A percentile compares a stretch with the other conserved stretches of the same genome.
phyloP scores from a whole-genome alignment of 129 eudicot genomes.

The Flaveria linearis region DNA sequence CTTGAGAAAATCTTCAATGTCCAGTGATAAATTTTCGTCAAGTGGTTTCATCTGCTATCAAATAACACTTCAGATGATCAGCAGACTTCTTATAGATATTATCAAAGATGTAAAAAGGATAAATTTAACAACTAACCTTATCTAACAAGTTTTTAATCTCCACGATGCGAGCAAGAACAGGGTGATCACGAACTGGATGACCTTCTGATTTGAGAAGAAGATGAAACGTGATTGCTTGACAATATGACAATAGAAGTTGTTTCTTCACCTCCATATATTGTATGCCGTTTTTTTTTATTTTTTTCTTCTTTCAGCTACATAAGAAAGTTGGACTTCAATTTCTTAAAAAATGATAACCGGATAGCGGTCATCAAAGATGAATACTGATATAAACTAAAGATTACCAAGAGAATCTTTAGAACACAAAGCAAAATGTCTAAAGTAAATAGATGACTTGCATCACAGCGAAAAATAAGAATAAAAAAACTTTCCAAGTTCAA shows the following conservation, averaged over 20 bases:
- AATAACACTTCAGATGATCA: conserved; percentile 8
- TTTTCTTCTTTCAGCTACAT: conserved; percentile 56
- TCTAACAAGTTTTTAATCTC: conserved; percentile 78
- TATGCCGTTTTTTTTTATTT: conserved; percentile 51
- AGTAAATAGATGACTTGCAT: neutral
- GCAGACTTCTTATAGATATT: neutral
- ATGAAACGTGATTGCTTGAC: conserved; percentile 88
- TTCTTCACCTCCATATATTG: conserved; percentile 83
- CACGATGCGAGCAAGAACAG: conserved; percentile 83
- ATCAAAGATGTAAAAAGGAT: neutral
- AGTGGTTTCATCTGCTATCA: conserved; percentile 69
- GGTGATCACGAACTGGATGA: conserved; percentile 88
- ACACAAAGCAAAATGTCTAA: neutral
- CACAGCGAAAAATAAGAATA: neutral
- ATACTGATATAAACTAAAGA: conserved; percentile 5
- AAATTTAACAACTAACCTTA: conserved; percentile 49
- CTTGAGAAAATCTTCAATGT: conserved; percentile 52
- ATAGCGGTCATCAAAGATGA: neutral
- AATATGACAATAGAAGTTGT: conserved; percentile 64
- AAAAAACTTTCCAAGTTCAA: neutral
- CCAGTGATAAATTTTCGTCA: conserved; percentile 62
- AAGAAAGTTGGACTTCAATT: conserved; percentile 6
- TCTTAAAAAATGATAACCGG: neutral
- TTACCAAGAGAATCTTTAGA: conserved; percentile 4
- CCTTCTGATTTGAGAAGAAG: conserved; percentile 97